A percentile compares a stretch with the other conserved stretches of the same genome.
Evolutionary conservation across 345 rosid genomes (phyloP).

Genomic region (Tarenaya hassleriana): DNA sequence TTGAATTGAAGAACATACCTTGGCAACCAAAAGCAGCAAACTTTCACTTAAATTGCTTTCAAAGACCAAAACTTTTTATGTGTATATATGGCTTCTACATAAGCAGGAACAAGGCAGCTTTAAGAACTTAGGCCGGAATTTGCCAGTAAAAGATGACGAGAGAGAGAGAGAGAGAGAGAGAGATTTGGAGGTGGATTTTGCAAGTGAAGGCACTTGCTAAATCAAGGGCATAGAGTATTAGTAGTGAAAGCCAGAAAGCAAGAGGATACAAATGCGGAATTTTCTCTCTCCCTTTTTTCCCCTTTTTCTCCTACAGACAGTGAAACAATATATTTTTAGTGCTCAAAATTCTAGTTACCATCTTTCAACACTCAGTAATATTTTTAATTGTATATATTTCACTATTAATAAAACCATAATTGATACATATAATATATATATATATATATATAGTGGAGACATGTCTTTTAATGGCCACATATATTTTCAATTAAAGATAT

Average conservation of each 20-base stretch:
- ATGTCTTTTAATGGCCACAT: no score
- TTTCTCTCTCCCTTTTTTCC: constrained; percentile 13
- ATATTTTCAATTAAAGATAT: no score
- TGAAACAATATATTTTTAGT: constrained; percentile 20
- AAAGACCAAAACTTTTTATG: constrained; percentile 10
- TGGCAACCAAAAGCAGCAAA: constrained; percentile 13
- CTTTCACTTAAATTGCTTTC: constrained; percentile 22
- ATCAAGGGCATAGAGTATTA: constrained; percentile 44
- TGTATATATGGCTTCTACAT: constrained; percentile 13
- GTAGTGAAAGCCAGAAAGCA: constrained; percentile 31
- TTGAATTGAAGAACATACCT: constrained; percentile 20
- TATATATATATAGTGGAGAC: no score
- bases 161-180: constrained; percentile 24
- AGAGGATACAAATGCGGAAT: constrained; percentile 20
- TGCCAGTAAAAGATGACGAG: constrained; percentile 18
- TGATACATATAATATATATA: no score
- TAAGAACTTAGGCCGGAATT: constrained; percentile 16
- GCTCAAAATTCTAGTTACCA: not conserved
- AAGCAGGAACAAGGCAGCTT: constrained; percentile 9
- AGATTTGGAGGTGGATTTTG: constrained; percentile 41
- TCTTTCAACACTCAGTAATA: no score
- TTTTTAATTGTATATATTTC: no score
- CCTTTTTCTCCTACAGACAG: constrained; percentile 13
- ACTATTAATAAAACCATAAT: no score
- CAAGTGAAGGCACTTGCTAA: constrained; percentile 39